These are phyloP conservation scores for Candida sanyaensis DNA, from an alignment of 1,139 yeast species.

Conservation along the genomic window DNA sequence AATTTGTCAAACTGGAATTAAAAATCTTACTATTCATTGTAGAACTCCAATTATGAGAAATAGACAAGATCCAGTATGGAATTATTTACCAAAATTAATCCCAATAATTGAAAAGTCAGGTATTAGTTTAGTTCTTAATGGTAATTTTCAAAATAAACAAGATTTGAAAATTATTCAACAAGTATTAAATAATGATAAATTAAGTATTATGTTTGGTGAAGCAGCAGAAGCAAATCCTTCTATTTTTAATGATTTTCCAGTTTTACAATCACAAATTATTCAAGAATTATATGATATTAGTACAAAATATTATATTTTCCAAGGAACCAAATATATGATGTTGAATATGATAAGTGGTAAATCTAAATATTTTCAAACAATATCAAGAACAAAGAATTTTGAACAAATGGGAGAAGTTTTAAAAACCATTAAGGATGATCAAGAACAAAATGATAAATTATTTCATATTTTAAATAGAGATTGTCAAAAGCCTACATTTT, in stretches of 20 bases:
- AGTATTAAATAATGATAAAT: constrained; percentile 48
- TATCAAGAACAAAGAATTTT: constrained; percentile 58
- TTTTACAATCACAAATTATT: constrained; percentile 56
- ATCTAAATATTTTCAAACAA: constrained; percentile 55
- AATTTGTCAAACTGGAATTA: constrained; percentile 78
- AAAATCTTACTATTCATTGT: constrained; percentile 87
- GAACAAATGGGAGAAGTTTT: constrained; percentile 48
- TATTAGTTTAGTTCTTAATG: constrained; percentile 79
- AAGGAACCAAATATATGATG: constrained; percentile 81
- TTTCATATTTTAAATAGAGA: constrained; percentile 31
- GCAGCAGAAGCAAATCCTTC: constrained; percentile 87
- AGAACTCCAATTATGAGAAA: constrained; percentile 90
- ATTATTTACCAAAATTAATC: constrained; percentile 62
- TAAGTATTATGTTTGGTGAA: constrained; percentile 94
- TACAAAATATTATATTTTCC: constrained; percentile 56
- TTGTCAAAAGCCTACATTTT: constrained; percentile 33
- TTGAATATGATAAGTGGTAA: constrained; percentile 82
- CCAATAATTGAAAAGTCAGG: constrained; percentile 61
- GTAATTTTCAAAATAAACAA: constrained; percentile 58
- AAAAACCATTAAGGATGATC: constrained; percentile 28
- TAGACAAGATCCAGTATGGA: constrained; percentile 75
- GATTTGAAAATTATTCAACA: constrained; percentile 59
- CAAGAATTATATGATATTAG: constrained; percentile 50
- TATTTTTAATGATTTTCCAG: constrained; percentile 49
- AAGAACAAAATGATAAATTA: constrained; percentile 20